These are phyloP conservation scores for Leccinum proliferum DNA, from an alignment of 1,284 basidiomycete genomes.

Conservation along the genomic window DNA sequence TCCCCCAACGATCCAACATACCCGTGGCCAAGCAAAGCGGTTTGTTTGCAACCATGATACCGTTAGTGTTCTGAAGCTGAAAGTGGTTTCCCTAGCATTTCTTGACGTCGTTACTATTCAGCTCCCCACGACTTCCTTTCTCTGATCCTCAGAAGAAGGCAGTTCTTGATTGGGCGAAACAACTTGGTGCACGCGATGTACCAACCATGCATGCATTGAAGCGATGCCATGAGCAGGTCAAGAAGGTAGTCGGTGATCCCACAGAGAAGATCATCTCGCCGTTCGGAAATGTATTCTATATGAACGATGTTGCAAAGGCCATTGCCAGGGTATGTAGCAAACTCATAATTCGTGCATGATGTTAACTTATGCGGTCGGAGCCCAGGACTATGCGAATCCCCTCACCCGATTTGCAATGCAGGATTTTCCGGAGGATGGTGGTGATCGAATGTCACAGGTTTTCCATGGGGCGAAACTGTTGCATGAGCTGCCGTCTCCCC, in stretches of 20 bases:
- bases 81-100: neutral
- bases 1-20: neutral
- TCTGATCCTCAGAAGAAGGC: conserved; percentile 4
- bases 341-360: neutral
- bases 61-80: neutral
- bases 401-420: conserved; percentile 17
- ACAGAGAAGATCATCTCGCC: neutral
- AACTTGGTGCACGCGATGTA: neutral
- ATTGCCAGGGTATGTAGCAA: conserved; percentile 1
- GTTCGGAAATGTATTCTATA: conserved; percentile 9
- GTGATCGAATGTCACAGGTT: conserved; percentile 17
- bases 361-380: neutral
- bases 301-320: conserved; percentile 6
- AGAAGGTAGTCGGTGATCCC: neutral
- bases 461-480: conserved; percentile 22
- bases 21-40: neutral
- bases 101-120: conserved; percentile 1
- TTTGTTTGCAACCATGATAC: neutral
- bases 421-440: conserved; percentile 22
- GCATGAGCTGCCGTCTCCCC: conserved; percentile 15
- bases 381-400: conserved; percentile 28
- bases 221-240: neutral
- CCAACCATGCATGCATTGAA: neutral
- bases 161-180: conserved; percentile 8
- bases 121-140: conserved; percentile 2